Evolutionary conservation across 2,329 filamentous ascomycete genomes (phyloP).

Genomic region (Aureobasidium sp.): DNA sequence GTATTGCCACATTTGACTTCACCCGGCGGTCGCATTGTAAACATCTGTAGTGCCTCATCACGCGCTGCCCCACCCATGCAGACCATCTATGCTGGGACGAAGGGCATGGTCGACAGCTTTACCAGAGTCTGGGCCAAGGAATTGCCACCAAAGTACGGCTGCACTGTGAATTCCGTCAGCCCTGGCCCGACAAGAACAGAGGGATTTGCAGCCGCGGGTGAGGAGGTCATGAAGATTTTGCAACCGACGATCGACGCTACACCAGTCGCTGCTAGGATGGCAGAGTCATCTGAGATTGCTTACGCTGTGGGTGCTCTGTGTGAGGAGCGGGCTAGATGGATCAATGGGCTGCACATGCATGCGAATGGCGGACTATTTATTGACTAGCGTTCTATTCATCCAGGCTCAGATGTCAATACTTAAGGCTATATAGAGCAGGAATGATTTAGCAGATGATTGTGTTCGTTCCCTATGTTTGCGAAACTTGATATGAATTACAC

Average conservation of each 20-base stretch:
- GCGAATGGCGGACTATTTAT: constrained; percentile 30
- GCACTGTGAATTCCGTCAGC: constrained; percentile 41
- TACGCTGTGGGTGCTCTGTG: constrained; percentile 41
- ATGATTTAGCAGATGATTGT: too few species aligned
- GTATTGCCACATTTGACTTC: constrained; percentile 34
- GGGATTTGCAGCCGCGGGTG: constrained; percentile 24
- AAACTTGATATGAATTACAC: too few species aligned
- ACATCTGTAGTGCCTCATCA: constrained; percentile 35
- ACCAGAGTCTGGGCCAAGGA: constrained; percentile 42
- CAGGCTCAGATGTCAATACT: too few species aligned
- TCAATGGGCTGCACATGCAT: constrained; percentile 38
- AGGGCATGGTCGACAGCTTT: constrained; percentile 45
- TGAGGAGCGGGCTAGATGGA: constrained; percentile 40
- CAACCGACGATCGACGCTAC: constrained; percentile 38
- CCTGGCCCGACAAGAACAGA: constrained; percentile 39
- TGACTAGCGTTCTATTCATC: not conserved
- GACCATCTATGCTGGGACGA: constrained; percentile 45
- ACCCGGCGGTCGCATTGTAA: constrained; percentile 36
- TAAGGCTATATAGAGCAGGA: too few species aligned
- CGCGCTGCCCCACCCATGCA: constrained; percentile 31
- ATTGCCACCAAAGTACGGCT: constrained; percentile 39
- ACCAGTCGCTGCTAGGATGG: constrained; percentile 39
- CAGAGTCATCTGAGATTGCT: constrained; percentile 40
- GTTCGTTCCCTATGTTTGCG: too few species aligned
- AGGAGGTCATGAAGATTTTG: constrained; percentile 37